These are phyloP conservation scores for Leccinum olivaceoglutinosum DNA, from an alignment of 1,284 basidiomycete genomes.

Conservation along the genomic window DNA sequence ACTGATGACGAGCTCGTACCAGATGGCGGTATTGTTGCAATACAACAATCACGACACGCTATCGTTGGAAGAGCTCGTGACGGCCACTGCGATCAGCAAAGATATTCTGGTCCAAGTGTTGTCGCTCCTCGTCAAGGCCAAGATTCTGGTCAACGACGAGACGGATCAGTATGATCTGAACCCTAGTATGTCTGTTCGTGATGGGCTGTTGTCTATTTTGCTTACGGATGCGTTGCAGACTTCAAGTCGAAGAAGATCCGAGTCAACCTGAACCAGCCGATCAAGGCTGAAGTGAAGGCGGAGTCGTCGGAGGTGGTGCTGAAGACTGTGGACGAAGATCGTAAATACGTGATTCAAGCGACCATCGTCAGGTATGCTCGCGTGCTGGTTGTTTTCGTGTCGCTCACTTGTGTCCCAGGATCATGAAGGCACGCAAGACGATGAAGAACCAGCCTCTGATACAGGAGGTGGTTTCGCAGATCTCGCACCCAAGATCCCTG, in stretches of 20 bases:
- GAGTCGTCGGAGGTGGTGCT: conserved; percentile 90
- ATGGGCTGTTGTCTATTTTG: neutral
- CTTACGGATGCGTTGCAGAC: conserved; percentile 37
- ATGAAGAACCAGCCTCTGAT: conserved; percentile 96
- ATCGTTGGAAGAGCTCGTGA: conserved; percentile 73
- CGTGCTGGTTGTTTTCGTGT: neutral
- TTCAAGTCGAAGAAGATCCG: conserved; percentile 98
- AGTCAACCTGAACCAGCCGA: conserved; percentile 89
- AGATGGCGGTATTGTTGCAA: conserved; percentile 91
- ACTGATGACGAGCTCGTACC: conserved; percentile 91
- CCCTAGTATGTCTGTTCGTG: conserved; percentile 48
- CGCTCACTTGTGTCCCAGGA: conserved; percentile 39
- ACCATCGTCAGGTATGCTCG: conserved; percentile 81
- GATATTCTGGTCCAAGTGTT: conserved; percentile 84
- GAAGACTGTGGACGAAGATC: conserved; percentile 95
- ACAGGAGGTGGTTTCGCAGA: conserved; percentile 90
- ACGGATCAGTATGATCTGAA: conserved; percentile 90
- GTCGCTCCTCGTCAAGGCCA: conserved; percentile 82
- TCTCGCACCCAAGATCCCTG: conserved; percentile 88
- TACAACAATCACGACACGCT: conserved; percentile 91
- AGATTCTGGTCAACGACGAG: conserved; percentile 84
- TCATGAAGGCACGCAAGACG: conserved; percentile 98
- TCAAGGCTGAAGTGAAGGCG: conserved; percentile 92
- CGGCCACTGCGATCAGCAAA: conserved; percentile 82
- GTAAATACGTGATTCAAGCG: conserved; percentile 95